A percentile compares a stretch with the other conserved stretches of the same genome.
These are phyloP conservation scores for Geoglossum cookeanum DNA, from an alignment of 2,329 filamentous ascomycete genomes.

Conservation along the genomic window DNA sequence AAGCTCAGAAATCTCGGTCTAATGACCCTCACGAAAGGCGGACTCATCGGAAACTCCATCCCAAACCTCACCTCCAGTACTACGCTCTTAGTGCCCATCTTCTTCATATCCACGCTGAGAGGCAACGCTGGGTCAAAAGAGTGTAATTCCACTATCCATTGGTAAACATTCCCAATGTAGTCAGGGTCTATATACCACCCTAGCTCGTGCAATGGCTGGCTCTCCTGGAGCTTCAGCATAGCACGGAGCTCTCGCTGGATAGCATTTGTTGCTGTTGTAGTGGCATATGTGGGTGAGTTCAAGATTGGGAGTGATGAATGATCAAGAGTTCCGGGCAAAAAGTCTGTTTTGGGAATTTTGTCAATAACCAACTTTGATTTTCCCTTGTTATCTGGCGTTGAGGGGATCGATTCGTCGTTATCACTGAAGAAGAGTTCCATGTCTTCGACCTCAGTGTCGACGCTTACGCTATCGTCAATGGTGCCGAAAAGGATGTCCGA, in stretches of 20 bases:
- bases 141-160: slow-evolving; percentile 83
- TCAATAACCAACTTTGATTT: slow-evolving; percentile 8
- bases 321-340: slow-evolving; percentile 48
- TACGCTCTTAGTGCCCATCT: slow-evolving; percentile 40
- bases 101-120: slow-evolving; percentile 56
- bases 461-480: slow-evolving; percentile 23
- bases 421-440: slow-evolving; percentile 19
- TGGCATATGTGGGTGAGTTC: slow-evolving; percentile 46
- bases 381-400: neutral
- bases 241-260: slow-evolving; percentile 45
- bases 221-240: slow-evolving; percentile 44
- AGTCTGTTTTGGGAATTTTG: slow-evolving; percentile 30
- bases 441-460: slow-evolving; percentile 31
- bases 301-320: slow-evolving; percentile 42
- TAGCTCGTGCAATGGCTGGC: slow-evolving; percentile 40
- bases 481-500: too few relatives aligned
- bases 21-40: slow-evolving; percentile 71
- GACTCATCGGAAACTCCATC: slow-evolving; percentile 52
- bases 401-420: neutral
- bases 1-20: slow-evolving; percentile 63
- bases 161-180: slow-evolving; percentile 56
- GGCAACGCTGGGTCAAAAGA: slow-evolving; percentile 53
- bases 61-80: slow-evolving; percentile 72
- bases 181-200: slow-evolving; percentile 66
- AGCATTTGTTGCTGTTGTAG: slow-evolving; percentile 36